Conservation (phyloP, 306 rosid genomes). For the Rosa chinensis region DNA sequence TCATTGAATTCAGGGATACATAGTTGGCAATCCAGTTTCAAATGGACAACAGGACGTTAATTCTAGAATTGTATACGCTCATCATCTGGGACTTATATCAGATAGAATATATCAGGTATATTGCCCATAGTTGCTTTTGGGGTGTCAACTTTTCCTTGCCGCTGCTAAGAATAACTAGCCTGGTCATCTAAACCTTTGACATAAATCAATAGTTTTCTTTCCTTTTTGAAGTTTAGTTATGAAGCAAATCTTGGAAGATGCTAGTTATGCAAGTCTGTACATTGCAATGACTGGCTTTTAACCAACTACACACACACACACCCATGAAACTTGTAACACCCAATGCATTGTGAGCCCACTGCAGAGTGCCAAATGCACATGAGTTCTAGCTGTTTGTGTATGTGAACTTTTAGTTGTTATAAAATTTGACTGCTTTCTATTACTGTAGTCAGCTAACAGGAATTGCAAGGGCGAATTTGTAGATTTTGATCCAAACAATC, state of each 20-base stretch:
- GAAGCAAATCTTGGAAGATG: neutral
- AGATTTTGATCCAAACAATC: slow-evolving; percentile 13
- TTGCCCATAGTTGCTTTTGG: neutral
- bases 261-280: neutral
- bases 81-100: slow-evolving; percentile 14
- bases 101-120: slow-evolving; percentile 15
- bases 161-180: neutral
- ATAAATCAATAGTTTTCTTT: neutral
- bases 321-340: too few relatives aligned
- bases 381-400: neutral
- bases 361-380: neutral
- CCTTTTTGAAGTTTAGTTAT: neutral
- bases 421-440: neutral
- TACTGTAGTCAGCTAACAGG: neutral
- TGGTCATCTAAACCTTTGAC: neutral
- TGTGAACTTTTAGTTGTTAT: neutral
- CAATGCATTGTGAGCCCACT: too few relatives aligned
- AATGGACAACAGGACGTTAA: neutral
- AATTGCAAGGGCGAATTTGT: slow-evolving; percentile 10
- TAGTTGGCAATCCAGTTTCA: slow-evolving; percentile 17
- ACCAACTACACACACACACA: too few relatives aligned
- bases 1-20: slow-evolving; percentile 7
- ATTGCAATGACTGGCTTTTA: neutral
- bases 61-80: slow-evolving; percentile 3
- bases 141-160: neutral